These are phyloP conservation scores for Solanum tarapatanum DNA, from an alignment of 257 asterid species.

Conservation along the genomic window DNA sequence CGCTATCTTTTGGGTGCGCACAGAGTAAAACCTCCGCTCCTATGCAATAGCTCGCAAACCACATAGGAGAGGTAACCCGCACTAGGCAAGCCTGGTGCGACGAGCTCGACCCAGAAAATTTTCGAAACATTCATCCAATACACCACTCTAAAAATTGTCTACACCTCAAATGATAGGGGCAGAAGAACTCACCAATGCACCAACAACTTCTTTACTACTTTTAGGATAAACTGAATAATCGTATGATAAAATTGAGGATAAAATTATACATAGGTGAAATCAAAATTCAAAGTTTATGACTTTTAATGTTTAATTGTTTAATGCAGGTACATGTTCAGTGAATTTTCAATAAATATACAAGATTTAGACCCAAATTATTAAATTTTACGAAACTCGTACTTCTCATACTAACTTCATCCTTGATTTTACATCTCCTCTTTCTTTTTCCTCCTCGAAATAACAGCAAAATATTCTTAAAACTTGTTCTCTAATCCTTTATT, in stretches of 20 bases:
- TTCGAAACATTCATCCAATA: not conserved
- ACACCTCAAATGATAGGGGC: not conserved
- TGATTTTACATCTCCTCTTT: not conserved
- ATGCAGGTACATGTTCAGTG: not conserved
- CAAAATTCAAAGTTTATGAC: not conserved
- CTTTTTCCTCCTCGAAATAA: not conserved
- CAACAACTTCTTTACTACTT: not conserved
- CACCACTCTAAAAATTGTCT: not conserved
- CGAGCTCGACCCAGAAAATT: too few species aligned
- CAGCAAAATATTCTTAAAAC: not conserved
- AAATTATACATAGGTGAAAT: not conserved
- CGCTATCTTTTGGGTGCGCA: too few species aligned
- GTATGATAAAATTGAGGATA: not conserved
- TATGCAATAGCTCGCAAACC: too few species aligned
- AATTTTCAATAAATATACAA: not conserved
- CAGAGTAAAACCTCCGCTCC: too few species aligned
- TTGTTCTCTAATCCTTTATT: not conserved
- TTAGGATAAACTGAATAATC: not conserved
- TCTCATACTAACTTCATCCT: not conserved
- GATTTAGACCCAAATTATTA: not conserved
- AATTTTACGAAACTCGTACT: not conserved
- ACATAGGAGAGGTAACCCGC: too few species aligned
- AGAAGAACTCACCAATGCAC: not conserved
- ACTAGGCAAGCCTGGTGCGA: too few species aligned
- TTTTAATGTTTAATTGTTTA: not conserved